Percentiles rank a stretch among this genome's conserved stretches.
Evolutionary conservation across 371 early-diverging fungal genomes (phyloP).

Genomic region (Gilbertella persicaria): DNA sequence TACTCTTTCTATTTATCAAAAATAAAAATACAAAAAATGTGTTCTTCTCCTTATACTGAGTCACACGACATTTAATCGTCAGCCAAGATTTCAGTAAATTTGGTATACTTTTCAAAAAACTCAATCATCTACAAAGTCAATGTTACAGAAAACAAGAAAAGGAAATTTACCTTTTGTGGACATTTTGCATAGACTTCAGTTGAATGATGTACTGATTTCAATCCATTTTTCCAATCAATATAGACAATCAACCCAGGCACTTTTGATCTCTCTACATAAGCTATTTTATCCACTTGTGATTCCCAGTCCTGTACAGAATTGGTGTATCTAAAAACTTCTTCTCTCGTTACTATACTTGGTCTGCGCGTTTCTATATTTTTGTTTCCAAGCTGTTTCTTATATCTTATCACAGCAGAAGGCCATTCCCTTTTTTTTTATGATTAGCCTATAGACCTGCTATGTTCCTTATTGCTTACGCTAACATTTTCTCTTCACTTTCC

Average conservation of each 20-base stretch:
- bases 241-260: slow-evolving; percentile 18
- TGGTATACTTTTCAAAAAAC: slow-evolving; percentile 6
- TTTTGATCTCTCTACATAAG: slow-evolving; percentile 15
- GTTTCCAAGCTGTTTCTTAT: not conserved
- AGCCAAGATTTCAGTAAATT: slow-evolving; percentile 3
- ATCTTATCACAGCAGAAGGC: slow-evolving; percentile 13
- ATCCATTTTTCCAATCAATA: slow-evolving; percentile 28
- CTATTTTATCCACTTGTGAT: slow-evolving; percentile 10
- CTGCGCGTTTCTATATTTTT: not conserved
- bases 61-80: too few relatives aligned
- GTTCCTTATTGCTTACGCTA: slow-evolving; percentile 2
- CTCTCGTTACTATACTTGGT: too few relatives aligned
- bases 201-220: slow-evolving; percentile 22
- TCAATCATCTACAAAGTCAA: slow-evolving; percentile 3
- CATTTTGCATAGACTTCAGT: slow-evolving; percentile 24
- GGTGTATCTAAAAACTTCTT: slow-evolving; percentile 6
- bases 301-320: slow-evolving; percentile 20
- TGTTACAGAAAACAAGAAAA: too few relatives aligned
- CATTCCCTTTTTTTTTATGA: slow-evolving; percentile 11
- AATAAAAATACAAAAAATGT: slow-evolving; percentile 1
- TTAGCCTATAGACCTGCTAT: not conserved
- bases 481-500: slow-evolving; percentile 19
- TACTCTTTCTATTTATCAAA: not conserved
- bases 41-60: not conserved
- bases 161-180: slow-evolving; percentile 21